Evolutionary conservation across 1,139 yeast species (phyloP).

Genomic region (Magnusiomyces suaveolens): DNA sequence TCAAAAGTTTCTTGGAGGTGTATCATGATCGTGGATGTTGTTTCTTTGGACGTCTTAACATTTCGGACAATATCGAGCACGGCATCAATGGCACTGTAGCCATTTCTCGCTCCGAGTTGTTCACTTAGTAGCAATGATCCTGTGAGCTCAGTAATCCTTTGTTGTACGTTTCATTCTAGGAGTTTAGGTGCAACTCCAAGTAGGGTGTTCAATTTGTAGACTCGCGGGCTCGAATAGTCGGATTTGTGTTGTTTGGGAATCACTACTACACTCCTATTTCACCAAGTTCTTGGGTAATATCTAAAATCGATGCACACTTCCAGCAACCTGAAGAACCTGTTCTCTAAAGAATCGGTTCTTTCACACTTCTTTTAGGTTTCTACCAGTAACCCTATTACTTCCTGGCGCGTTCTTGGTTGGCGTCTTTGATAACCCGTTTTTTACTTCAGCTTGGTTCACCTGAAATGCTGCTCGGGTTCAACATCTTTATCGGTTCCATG

Average conservation of each 20-base stretch:
- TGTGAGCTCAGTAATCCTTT: background rate
- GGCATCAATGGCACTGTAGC: background rate
- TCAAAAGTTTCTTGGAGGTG: slow-evolving; percentile 18
- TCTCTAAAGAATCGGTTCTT: no score
- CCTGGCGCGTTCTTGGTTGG: no score
- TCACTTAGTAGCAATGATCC: background rate
- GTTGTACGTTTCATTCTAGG: background rate
- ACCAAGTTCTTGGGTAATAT: slow-evolving; percentile 6
- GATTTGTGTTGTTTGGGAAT: slow-evolving; percentile 7
- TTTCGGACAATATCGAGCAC: slow-evolving; percentile 3
- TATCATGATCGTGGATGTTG: slow-evolving; percentile 11
- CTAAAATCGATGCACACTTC: slow-evolving; percentile 2
- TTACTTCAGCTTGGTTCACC: no score
- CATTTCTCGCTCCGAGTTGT: background rate
- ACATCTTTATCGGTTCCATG: no score
- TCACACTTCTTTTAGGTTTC: no score
- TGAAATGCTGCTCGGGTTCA: no score
- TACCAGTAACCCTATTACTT: no score
- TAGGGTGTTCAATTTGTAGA: slow-evolving; percentile 4
- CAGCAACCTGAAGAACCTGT: background rate
- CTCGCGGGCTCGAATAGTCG: slow-evolving; percentile 3
- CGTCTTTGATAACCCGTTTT: no score
- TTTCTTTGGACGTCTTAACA: slow-evolving; percentile 2
- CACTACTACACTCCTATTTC: slow-evolving; percentile 3
- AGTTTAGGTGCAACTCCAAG: background rate